Evolutionary conservation across 768 basidiomycete genomes (phyloP).

Genomic region (Serendipita vermifera): DNA sequence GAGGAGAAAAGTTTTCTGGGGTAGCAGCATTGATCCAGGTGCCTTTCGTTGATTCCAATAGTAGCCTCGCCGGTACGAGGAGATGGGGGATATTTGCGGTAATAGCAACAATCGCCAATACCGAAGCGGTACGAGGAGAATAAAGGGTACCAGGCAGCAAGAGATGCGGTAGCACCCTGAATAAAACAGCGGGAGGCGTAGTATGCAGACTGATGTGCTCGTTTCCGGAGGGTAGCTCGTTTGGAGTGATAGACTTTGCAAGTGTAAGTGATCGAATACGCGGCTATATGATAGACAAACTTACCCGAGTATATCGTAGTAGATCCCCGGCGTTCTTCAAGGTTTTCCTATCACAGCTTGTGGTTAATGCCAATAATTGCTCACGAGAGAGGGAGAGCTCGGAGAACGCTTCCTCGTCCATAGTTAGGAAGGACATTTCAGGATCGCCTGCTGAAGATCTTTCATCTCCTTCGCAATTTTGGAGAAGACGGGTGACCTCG

Average conservation of each 20-base stretch:
- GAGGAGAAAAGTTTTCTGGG: constrained; percentile 22
- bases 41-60: constrained; percentile 18
- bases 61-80: constrained; percentile 15
- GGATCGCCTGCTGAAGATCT: background rate
- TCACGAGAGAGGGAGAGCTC: background rate
- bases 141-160: constrained; percentile 21
- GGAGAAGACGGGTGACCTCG: background rate
- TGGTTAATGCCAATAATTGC: background rate
- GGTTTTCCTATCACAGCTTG: background rate
- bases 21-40: constrained; percentile 20
- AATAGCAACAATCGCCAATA: constrained; percentile 20
- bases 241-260: constrained; percentile 18
- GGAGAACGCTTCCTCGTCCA: background rate
- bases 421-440: background rate
- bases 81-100: constrained; percentile 21
- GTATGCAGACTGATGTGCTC: constrained; percentile 19
- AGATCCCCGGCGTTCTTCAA: background rate
- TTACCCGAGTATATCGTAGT: constrained; percentile 2
- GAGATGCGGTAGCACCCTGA: constrained; percentile 21
- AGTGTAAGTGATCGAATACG: background rate
- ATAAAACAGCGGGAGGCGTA: constrained; percentile 18
- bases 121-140: constrained; percentile 18
- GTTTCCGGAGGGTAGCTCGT: constrained; percentile 14
- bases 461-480: background rate
- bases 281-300: background rate